Base-by-base conservation (phyloP, 2,329 filamentous ascomycete genomes). In the Botrytis cinerea region DNA sequence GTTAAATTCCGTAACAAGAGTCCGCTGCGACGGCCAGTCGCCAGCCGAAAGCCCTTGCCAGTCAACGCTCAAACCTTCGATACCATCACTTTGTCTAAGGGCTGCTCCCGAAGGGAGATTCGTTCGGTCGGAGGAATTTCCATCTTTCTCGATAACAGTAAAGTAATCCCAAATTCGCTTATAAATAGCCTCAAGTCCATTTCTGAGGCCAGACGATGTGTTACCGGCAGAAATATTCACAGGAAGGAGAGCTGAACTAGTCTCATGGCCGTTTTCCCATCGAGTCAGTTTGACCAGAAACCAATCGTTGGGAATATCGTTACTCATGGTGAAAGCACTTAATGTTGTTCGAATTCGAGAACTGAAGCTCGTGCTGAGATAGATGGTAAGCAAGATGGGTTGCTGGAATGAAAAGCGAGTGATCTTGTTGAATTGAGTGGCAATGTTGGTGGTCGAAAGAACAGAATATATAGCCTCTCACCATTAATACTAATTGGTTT, bases 71-170 rank as follows among this genome's bases (percentile, higher is more conserved):
- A 69, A 43, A 1, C 38, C 48, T 40, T 69, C 38, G n/a, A 69
- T 69, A 32, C 48, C 66, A 57, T 69, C 66, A 69, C n/a, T 20
- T 43, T n/a, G 18, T n/a, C 35, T 38, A 9, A 38, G 48, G 54
- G 35, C 38, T 28, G 66, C 48, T 45, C n/a, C 66, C n/a, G 16
- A 8, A 32, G 66, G 66, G 28, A 69, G 16, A 45, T 69, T 69
- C 20, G 2, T 32, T 40, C 48, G 48, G 40, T 68, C 66, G 54
- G 20, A 32, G 28, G 63, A 9, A 12, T 4, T 28, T 2, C 10
- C 16, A 3, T 43, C 18, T 22, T 25, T 28, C 48, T 57, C 66
- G 12, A 69, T n/a, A 16, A 22, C n/a, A 57, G 10, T 25, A 16
- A 69, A 69, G 38, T 57, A 12, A 18, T 57, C 38, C 66, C 48